phyloP scores from a whole-genome alignment of 192 early-diverging fungal genomes.

The Entomortierella beljakovae region DNA sequence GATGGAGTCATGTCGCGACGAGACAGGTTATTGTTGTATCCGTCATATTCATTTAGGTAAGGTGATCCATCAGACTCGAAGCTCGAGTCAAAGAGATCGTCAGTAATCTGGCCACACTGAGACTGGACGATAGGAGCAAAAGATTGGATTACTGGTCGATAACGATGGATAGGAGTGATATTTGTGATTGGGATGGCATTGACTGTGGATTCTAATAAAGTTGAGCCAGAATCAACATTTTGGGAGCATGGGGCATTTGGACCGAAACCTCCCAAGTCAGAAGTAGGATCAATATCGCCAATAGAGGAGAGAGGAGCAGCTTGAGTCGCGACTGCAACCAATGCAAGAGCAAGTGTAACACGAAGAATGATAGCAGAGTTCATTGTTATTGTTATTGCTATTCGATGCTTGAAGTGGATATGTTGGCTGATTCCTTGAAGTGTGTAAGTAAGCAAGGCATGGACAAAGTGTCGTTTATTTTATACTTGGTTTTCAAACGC shows the following conservation, averaged over 20 bases:
- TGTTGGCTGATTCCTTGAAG: not conserved
- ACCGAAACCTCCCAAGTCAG: not conserved
- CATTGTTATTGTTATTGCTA: constrained; percentile 5
- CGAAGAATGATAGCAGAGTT: constrained; percentile 13
- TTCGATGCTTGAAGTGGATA: not conserved
- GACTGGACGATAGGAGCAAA: constrained; percentile 36
- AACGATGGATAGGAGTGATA: constrained; percentile 36
- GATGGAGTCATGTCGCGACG: too few relatives aligned
- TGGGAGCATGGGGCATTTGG: constrained; percentile 12
- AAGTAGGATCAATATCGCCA: not conserved
- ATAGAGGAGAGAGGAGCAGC: constrained; percentile 7
- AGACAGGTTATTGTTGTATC: too few relatives aligned
- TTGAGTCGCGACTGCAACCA: constrained; percentile 18
- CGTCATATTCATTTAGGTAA: not conserved
- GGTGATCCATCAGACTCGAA: not conserved
- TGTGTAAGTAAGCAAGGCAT: not conserved
- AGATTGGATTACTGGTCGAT: constrained; percentile 43
- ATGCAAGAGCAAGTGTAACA: constrained; percentile 21
- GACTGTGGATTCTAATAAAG: constrained; percentile 18
- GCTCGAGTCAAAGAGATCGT: not conserved
- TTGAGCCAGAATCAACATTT: constrained; percentile 14
- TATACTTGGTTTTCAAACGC: too few relatives aligned
- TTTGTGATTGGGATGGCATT: constrained; percentile 28
- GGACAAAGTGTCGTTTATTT: too few relatives aligned
- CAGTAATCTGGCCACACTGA: constrained; percentile 5